Percentiles rank a stretch among this genome's conserved stretches.
phyloP scores from a whole-genome alignment of 139 green algal genomes.

The Astrephomene gubernaculifera region DNA sequence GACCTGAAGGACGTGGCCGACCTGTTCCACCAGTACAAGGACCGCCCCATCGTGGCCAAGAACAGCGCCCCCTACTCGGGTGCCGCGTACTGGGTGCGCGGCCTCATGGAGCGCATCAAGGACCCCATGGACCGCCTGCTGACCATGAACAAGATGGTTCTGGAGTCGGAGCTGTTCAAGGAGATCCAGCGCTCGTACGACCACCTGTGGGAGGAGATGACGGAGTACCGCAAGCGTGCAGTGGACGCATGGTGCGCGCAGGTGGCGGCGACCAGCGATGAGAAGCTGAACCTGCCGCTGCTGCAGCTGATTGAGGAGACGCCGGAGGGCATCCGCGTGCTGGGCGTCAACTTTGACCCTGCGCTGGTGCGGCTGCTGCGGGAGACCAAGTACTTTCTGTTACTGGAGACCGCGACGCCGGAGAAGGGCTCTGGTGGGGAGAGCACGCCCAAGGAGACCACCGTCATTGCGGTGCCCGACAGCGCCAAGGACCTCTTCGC shows the following conservation, averaged over 20 bases:
- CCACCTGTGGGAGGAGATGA: slow-evolving; percentile 70
- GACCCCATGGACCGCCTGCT: slow-evolving; percentile 82
- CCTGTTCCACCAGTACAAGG: slow-evolving; percentile 69
- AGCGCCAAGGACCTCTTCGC: slow-evolving; percentile 66
- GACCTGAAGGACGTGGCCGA: slow-evolving; percentile 81
- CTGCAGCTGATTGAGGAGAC: slow-evolving; percentile 53
- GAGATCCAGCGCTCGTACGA: slow-evolving; percentile 73
- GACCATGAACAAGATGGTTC: slow-evolving; percentile 64
- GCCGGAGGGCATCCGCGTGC: slow-evolving; percentile 13
- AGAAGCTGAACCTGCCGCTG: slow-evolving; percentile 89
- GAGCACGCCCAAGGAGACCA: slow-evolving; percentile 25
- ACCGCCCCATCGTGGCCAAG: slow-evolving; percentile 60
- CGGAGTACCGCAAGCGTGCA: slow-evolving; percentile 69
- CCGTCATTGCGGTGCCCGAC: slow-evolving; percentile 28
- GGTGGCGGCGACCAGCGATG: slow-evolving; percentile 73
- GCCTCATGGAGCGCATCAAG: slow-evolving; percentile 85
- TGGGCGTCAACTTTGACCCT: slow-evolving; percentile 93
- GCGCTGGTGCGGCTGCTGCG: slow-evolving; percentile 84
- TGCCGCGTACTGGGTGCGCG: slow-evolving; percentile 84
- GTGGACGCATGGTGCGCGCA: slow-evolving; percentile 76
- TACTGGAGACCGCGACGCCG: slow-evolving; percentile 63
- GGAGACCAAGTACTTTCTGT: slow-evolving; percentile 92
- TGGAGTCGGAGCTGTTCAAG: slow-evolving; percentile 74
- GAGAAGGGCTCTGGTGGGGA: neutral
- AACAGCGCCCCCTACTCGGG: slow-evolving; percentile 73